Base-by-base conservation (phyloP, 2,329 filamentous ascomycete species). In the Xylariales sp. region DNA sequence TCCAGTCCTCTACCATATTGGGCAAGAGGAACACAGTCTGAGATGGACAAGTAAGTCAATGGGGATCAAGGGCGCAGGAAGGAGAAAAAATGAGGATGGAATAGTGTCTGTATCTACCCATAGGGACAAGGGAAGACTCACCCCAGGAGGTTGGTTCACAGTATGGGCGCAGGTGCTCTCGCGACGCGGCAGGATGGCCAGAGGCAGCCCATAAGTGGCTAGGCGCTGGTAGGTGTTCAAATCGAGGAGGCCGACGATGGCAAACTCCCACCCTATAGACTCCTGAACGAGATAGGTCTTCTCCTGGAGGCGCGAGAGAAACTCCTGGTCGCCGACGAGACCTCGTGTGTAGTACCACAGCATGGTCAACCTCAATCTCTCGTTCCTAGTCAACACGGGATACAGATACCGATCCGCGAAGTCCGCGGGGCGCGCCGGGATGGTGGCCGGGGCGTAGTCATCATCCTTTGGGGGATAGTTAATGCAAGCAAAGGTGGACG, bases 211-310 rank as follows among this genome's bases (percentile, higher is more conserved):
- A 14, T 29, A 21, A 4, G 40, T 37, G n/a, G 40, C 40, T 27
- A 41, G 18, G n/a, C 40, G 25, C 12, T 34, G 38, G 25, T 33
- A 41, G 23, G 34, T 41, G 3, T 21, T 29, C 18, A 33, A 29
- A 27, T 20, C 33, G 29, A 41, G 15, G 19, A 41, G 25, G 6
- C 40, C 40, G 12, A 31, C 35, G 16, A 41, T 41, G 14, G 40
- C 35, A 21, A 33, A 41, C 4, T 36, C 40, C 40, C 40, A 41
- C 13, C 40, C 40, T 16, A 41, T 41, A 13, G 40, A 29, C 25
- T 41, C 24, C 16, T 41, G 35, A 13, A 41, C 6, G 18, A 33
- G 33, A 10, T 41, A 29, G 24, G 37, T 34, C 7, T 37, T 23
- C 15, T 33, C 29, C 13, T 41, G 33, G 17, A 41, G 37, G 29